A percentile compares a stretch with the other conserved stretches of the same genome.
phyloP scores from a whole-genome alignment of 2,329 filamentous ascomycete genomes.

The Apiospora koreana region DNA sequence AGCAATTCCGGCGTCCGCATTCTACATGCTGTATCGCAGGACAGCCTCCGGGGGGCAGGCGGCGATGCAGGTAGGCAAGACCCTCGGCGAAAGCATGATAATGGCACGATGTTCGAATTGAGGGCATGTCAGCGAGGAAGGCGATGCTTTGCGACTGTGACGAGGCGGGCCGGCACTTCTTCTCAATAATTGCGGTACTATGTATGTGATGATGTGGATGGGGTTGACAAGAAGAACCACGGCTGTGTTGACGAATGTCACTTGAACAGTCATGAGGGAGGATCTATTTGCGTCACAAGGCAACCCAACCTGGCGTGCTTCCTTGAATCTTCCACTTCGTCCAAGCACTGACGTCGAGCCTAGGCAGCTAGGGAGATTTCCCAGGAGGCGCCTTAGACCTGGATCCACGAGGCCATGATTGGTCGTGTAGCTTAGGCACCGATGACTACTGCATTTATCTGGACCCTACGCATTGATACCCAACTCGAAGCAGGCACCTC shows the following conservation, averaged over 20 bases:
- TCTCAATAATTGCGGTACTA: background rate
- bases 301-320: background rate
- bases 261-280: background rate
- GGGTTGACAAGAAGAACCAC: background rate
- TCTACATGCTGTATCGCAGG: background rate
- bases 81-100: background rate
- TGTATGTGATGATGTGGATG: background rate
- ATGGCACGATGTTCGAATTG: background rate
- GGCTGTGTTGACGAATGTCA: background rate
- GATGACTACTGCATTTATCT: conserved; percentile 28
- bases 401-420: conserved; percentile 27
- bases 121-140: background rate
- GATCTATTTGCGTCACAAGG: conserved; percentile 6
- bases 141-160: background rate
- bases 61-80: background rate
- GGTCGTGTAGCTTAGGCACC: conserved; percentile 31
- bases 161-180: background rate
- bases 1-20: background rate
- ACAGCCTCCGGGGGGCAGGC: background rate
- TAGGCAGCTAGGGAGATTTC: background rate
- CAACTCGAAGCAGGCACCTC: conserved; percentile 35
- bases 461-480: conserved; percentile 47
- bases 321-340: background rate
- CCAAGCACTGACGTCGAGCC: background rate
- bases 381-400: conserved; percentile 10